Evolutionary conservation across 495 filamentous ascomycete genomes (phyloP), one percentile per base, ranked within the genome.

Genomic region (Penicillium canescens): DNA sequence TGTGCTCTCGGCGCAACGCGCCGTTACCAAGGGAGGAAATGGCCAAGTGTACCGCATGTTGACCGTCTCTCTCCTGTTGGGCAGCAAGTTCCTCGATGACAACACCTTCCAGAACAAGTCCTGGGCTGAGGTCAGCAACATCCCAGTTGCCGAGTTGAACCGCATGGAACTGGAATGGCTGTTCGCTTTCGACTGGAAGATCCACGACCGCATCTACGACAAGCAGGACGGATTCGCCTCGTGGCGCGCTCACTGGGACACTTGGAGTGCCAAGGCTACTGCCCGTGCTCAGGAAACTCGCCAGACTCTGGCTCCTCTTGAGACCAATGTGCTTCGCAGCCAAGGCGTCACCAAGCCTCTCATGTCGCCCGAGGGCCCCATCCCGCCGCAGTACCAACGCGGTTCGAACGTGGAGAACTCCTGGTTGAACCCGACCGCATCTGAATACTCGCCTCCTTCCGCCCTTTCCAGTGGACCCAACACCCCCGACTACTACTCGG

Each of bases 61-160:
- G 48, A 97, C 92, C 12, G 88, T 92, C 48, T 80, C 87, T 13
- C 79, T 99, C 31, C 77, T 99, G 37, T 81, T 99, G 31, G 94
- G 92, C 46, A 97, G 92, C 78, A 99, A 99, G 74, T 99, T 99
- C 63, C 71, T 98, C 49, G 94, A 99, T 65, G 94, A 99, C 71
- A 98, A 98, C 72, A 99, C 94, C 13, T 99, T 98, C 72, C 92
- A 97, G 78, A 99, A 98, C 75, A 90, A 92, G 48, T 98, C 95
- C 6, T 99, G 94, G 94, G 88, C 95, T 4, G 95, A 99, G 65
- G 94, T 99, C 21, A 98, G 92, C 73, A 90, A 88, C 51, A 96
- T 99, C 55, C 71, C 87, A 18, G 92, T 99, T 20, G 58, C 78
- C 21, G 93, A 97, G 60, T 77, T 99, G 62, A 98, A 98, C 74